phyloP scores from a whole-genome alignment of 1,284 basidiomycete species.

The Anthracocystis panici-leucophaei region DNA sequence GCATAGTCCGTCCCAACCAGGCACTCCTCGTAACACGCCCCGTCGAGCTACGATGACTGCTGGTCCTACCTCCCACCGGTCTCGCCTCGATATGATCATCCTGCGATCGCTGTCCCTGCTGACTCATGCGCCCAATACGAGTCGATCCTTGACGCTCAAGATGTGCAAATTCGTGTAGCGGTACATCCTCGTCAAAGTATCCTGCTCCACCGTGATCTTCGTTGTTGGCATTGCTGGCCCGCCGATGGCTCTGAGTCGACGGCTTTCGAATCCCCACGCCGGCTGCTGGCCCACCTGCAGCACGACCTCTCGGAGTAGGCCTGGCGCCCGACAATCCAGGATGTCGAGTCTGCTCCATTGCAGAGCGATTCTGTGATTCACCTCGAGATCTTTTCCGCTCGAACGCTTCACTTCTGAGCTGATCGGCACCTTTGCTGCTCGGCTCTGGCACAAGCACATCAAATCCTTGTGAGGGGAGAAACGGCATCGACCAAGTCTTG shows the following conservation, averaged over 20 bases:
- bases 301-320: conserved; percentile 18
- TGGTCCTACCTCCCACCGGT: conserved; percentile 8
- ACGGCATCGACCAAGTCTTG: conserved; percentile 35
- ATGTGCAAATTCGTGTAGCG: conserved; percentile 4
- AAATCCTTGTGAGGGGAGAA: conserved; percentile 33
- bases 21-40: conserved; percentile 10
- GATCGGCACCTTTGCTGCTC: conserved; percentile 11
- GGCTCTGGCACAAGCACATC: conserved; percentile 17
- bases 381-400: conserved; percentile 8
- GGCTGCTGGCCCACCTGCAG: conserved; percentile 36
- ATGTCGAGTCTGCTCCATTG: conserved; percentile 31
- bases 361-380: conserved; percentile 17
- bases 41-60: conserved; percentile 10
- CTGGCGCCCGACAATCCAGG: conserved; percentile 33
- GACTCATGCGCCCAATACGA: conserved; percentile 1
- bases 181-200: conserved; percentile 16
- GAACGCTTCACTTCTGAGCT: conserved; percentile 7
- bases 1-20: conserved; percentile 16
- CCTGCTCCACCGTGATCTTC: background rate
- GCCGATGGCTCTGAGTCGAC: conserved; percentile 18
- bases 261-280: conserved; percentile 26
- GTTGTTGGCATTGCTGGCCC: conserved; percentile 3
- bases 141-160: conserved; percentile 19
- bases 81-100: conserved; percentile 14
- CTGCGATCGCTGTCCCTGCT: conserved; percentile 2